Base-by-base conservation (phyloP, 1,284 basidiomycete genomes). In the Cystobasidium slooffiae region DNA sequence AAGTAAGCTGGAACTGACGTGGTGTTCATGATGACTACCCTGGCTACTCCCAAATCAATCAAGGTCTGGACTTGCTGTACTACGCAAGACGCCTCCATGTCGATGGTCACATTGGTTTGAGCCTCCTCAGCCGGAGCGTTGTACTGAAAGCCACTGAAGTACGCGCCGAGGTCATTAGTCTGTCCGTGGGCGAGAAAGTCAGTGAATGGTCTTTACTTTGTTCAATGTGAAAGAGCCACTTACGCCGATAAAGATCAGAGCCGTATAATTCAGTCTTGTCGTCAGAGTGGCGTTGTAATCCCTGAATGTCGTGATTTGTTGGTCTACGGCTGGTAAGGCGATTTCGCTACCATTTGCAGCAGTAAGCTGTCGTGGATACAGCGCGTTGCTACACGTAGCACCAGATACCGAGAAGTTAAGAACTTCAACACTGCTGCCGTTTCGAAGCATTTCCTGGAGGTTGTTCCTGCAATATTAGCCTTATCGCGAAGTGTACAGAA, bases 161-260 rank as follows among this genome's bases (percentile, higher is more conserved):
- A 56, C 22, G 39, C 39, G 24, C 53, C 53, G 24, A 56, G 53
- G 12, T 56, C 53, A 9, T 56, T 56, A 4, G 53, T 56, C 53
- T 56, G 31, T 31, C 31, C 31, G 31, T 31, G 31, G 31, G 31
- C 31, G 31, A 56, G 6, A n/a, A 1, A 14, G 3, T 14, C n/a
- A 49, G 46, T 49, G n/a, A 3, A 14, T 3, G 46, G 6, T n/a
- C 46, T 6, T 6, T 6, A n/a, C 46, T 6, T n/a, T n/a, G 46
- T 1, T n/a, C 14, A 49, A 49, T 2, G 46, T 49, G 46, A 3
- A 53, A 20, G 51, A 1, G 51, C 14, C 5, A 20, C 53, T 37
- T 56, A 56, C 53, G 6, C 53, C 53, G 18, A 56, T 56, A 37
- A 56, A 56, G 39, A 56, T 31, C 9, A 56, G 39, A 56, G 53